These are phyloP conservation scores for Naumovozyma dairenensis DNA, from an alignment of 805 yeast genomes.

Conservation along the genomic window DNA sequence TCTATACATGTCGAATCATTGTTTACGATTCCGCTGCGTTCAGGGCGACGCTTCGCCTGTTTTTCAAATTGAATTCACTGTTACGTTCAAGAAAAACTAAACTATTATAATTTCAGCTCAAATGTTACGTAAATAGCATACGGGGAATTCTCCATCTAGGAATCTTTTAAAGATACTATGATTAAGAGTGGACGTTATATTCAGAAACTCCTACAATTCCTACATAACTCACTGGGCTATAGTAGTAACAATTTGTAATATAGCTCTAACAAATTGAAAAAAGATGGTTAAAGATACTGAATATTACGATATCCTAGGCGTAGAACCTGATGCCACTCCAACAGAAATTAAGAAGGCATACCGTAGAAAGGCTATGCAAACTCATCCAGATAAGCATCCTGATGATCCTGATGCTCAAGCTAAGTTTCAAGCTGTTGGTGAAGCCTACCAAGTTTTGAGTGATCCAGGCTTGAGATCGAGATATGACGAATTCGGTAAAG, in stretches of 20 bases:
- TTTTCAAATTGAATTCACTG: too few relatives aligned
- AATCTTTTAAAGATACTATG: too few relatives aligned
- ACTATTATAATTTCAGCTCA: too few relatives aligned
- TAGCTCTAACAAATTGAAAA: background rate
- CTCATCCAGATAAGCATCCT: slow-evolving; percentile 97
- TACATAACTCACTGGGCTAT: too few relatives aligned
- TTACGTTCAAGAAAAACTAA: too few relatives aligned
- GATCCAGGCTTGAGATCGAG: slow-evolving; percentile 57
- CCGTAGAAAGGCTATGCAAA: slow-evolving; percentile 76
- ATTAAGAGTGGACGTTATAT: too few relatives aligned
- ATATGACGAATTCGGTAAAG: slow-evolving; percentile 83
- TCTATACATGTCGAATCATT: too few relatives aligned
- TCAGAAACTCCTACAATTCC: too few relatives aligned
- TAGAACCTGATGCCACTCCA: slow-evolving; percentile 59
- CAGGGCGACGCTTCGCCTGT: too few relatives aligned
- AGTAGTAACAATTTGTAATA: background rate
- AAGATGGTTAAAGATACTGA: slow-evolving; percentile 75
- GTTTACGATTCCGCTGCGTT: too few relatives aligned
- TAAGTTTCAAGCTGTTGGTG: slow-evolving; percentile 66
- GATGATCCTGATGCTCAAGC: slow-evolving; percentile 83
- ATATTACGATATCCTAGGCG: slow-evolving; percentile 75
- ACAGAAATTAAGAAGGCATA: slow-evolving; percentile 88
- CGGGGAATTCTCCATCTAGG: too few relatives aligned
- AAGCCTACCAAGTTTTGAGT: slow-evolving; percentile 71
- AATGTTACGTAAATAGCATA: too few relatives aligned